Evolutionary conservation across 2,329 filamentous ascomycete species (phyloP), one percentile per base, ranked within the genome.

Genomic region (Mariannaea elegans): DNA sequence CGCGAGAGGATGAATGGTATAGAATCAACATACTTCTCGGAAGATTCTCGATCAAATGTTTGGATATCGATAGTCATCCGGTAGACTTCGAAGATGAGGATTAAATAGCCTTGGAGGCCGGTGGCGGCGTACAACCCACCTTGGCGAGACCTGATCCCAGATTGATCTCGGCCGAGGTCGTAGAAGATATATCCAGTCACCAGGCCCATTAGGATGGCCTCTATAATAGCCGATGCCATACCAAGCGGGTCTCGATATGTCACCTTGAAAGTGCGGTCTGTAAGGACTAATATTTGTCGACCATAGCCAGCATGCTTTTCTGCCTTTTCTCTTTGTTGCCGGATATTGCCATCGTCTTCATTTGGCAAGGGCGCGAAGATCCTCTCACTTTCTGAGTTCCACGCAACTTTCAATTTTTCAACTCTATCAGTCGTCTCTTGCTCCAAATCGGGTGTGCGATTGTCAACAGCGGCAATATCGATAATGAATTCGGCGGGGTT

Each of bases 401-500:
- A 93, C 8, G 84, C 82, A 4, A 73, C 71, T 69, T 86, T 89
- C 19, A 94, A 77, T 8, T 75, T 72, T n/a, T 86, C 78, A 1
- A 93, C 88, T 8, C 90, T 82, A 1, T 79, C 76, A 13, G 80
- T 80, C 0, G 86, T 90, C 32, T 82, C 80, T 13, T 77, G 76
- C 69, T 94, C 91, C 4, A 89, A 77, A 65, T 91, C 88, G 0
- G 85, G 81, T 0, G 86, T 88, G 5, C 91, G 84, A 67, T 88
- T 92, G 69, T 94, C 91, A 10, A 93, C 80, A 6, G 91, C 90
- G 2, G 90, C 88, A 29, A 91, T 80, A 65, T 94, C 91, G 55
- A 94, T 89, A 48, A 93, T 74, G 69, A 89, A 90, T 65, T 94
- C 91, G 2, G 91, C 91, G 0, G 91, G 91, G 66, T 94, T 94